Evolutionary conservation across 2,329 filamentous ascomycete species (phyloP), one percentile per base, ranked within the genome.

Genomic region (Arthrobotrys musiformis): DNA sequence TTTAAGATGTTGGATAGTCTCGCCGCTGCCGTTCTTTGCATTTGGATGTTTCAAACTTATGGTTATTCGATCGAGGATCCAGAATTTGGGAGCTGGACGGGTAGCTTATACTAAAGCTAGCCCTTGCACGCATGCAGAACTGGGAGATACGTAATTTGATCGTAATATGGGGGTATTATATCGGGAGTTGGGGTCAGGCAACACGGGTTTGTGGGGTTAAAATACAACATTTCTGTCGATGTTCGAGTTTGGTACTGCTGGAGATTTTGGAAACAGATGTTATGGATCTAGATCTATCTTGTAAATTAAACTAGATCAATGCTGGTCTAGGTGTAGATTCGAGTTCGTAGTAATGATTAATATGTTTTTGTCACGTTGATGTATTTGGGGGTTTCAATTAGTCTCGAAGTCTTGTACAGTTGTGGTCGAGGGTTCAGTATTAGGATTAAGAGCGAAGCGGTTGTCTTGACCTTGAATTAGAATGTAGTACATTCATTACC

Each of bases 1-100:
- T 48, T 50, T 46, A 70, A 37, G 30, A 76, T 70, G 22, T 35
- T 19, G 42, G 58, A 60, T 48, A 76, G 58, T 52, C 64, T 69
- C 26, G 30, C 13, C 4, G 72, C 30, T 56, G 70, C 46, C 33
- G 64, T 30, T 58, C 54, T 66, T 52, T 67, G 64, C 72, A 76
- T 76, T 50, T 61, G 46, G 1, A 22, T 35, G 11, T 35, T 35
- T 5, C 11, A 35, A 35, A 35, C 30, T 35, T 35, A 35, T 35
- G 11, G 5, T n/a, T n/a, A n/a, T n/a, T n/a, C n/a, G n/a, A n/a
- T n/a, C n/a, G n/a, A n/a, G n/a, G n/a, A n/a, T n/a, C n/a, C n/a
- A n/a, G n/a, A n/a, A n/a, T n/a, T n/a, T n/a, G n/a, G n/a, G n/a
- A n/a, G n/a, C n/a, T n/a, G n/a, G n/a, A n/a, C n/a, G n/a, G n/a